Conservation (phyloP, 2,329 filamentous ascomycete genomes). For the Fusarium sp. region DNA sequence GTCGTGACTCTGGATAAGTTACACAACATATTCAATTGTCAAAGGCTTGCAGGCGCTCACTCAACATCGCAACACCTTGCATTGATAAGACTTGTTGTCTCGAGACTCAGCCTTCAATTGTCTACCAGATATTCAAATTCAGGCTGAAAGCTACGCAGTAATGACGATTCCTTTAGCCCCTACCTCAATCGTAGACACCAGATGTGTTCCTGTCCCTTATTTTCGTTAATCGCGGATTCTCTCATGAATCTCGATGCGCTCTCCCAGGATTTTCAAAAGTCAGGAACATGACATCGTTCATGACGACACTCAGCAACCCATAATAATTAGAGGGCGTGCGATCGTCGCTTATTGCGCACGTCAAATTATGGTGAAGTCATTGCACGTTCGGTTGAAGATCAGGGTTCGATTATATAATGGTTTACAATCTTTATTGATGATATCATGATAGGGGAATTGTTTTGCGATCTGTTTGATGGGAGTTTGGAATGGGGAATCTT, state of each 20-base stretch:
- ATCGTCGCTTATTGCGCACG: slow-evolving; percentile 4
- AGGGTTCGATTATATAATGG: slow-evolving; percentile 5
- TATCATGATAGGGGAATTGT: not conserved
- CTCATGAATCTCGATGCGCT: not conserved
- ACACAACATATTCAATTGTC: not conserved
- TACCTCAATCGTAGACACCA: not conserved
- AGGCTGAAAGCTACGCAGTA: not conserved
- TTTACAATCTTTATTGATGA: not conserved
- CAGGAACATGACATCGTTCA: slow-evolving; percentile 27
- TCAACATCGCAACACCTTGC: not conserved
- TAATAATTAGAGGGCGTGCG: not conserved
- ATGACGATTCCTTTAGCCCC: slow-evolving; percentile 12
- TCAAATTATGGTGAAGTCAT: slow-evolving; percentile 16
- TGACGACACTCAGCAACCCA: slow-evolving; percentile 16
- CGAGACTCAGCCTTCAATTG: not conserved
- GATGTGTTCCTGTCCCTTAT: not conserved
- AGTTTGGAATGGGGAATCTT: slow-evolving; percentile 2
- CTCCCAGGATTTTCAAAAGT: not conserved
- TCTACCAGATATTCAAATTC: not conserved
- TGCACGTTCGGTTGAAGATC: not conserved
- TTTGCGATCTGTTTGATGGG: not conserved
- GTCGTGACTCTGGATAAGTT: not conserved
- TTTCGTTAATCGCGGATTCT: not conserved
- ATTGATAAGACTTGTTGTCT: not conserved
- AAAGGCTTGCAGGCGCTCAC: not conserved